Evolutionary conservation across 2,329 filamentous ascomycete species (phyloP).

Genomic region (Sporothrix phasma): DNA sequence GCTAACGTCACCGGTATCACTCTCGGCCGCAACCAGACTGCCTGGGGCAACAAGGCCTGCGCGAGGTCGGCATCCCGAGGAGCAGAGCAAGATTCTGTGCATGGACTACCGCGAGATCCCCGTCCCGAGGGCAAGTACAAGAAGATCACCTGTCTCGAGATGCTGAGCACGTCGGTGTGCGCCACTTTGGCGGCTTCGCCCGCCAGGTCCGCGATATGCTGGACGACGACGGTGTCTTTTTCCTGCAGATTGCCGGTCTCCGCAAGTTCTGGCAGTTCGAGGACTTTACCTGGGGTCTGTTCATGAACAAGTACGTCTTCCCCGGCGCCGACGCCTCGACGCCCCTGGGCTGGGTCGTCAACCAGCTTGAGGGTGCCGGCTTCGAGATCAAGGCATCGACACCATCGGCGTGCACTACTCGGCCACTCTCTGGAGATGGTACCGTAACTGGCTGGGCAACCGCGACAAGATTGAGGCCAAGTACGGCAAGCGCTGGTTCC

Average conservation of each 20-base stretch:
- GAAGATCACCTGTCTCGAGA: constrained; percentile 95
- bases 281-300: constrained; percentile 94
- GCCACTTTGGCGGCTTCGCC: constrained; percentile 72
- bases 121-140: constrained; percentile 67
- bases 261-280: constrained; percentile 96
- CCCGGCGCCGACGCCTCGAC: constrained; percentile 93
- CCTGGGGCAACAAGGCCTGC: constrained; percentile 91
- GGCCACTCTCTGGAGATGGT: constrained; percentile 95
- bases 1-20: constrained; percentile 78
- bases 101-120: constrained; percentile 96
- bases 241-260: constrained; percentile 89
- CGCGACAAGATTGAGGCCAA: constrained; percentile 85
- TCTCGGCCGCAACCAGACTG: constrained; percentile 89
- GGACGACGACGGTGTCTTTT: constrained; percentile 91
- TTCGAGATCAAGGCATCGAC: constrained; percentile 88
- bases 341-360: constrained; percentile 78
- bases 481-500: constrained; percentile 92
- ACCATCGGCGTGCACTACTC: constrained; percentile 96
- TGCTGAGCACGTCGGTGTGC: constrained; percentile 97
- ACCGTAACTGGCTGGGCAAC: constrained; percentile 96
- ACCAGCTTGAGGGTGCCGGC: constrained; percentile 73
- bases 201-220: constrained; percentile 90
- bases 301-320: constrained; percentile 99
- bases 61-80: constrained; percentile 72
- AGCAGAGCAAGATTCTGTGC: constrained; percentile 86